These are phyloP conservation scores for Neurospora sp. DNA, from an alignment of 495 filamentous ascomycete genomes.

Conservation along the genomic window DNA sequence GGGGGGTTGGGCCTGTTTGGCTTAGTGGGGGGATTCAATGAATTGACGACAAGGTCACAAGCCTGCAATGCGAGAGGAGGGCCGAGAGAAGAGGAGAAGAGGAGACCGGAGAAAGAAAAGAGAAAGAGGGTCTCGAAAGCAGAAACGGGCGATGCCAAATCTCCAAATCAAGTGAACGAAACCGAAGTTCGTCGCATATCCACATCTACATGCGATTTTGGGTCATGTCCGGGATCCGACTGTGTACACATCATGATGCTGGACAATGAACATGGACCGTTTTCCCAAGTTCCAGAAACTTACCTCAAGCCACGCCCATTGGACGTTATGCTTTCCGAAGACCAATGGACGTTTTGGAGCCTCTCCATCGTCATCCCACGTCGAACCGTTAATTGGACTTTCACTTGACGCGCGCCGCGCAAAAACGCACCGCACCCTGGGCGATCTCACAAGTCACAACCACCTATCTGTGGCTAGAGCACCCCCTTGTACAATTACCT, in stretches of 20 bases:
- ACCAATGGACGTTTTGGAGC: not conserved
- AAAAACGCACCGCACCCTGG: not conserved
- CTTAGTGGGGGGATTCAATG: not conserved
- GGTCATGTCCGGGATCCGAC: not conserved
- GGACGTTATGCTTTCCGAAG: not conserved
- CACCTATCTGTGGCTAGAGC: not conserved
- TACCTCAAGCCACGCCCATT: not conserved
- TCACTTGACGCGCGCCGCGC: not conserved
- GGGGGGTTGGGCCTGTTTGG: not conserved
- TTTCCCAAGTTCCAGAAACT: not conserved
- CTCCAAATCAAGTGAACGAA: not conserved
- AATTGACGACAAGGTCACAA: not conserved
- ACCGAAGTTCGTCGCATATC: not conserved
- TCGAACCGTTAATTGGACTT: not conserved
- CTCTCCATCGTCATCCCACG: not conserved
- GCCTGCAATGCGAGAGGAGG: not conserved
- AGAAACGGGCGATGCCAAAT: not conserved
- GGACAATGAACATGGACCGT: not conserved
- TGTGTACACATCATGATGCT: not conserved
- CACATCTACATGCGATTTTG: not conserved
- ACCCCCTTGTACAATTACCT: not conserved
- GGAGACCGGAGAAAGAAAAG: not conserved
- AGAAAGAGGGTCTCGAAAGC: not conserved
- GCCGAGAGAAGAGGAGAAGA: not conserved
- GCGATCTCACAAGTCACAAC: not conserved